phyloP scores from a whole-genome alignment of 192 early-diverging fungal genomes.

The Powellomyces hirtus region DNA sequence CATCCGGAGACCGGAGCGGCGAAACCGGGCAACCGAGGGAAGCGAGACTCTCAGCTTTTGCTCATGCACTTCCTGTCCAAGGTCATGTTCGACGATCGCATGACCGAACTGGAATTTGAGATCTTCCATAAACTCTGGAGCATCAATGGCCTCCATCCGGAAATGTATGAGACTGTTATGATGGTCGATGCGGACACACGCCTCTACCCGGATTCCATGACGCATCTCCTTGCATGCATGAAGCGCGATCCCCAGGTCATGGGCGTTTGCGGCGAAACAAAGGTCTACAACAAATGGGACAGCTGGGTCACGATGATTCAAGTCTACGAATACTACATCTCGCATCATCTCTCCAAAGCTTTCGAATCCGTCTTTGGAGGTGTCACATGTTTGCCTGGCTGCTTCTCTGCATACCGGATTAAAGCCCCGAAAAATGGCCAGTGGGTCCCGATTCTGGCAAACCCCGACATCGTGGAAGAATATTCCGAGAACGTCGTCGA shows the following conservation, averaged over 20 bases:
- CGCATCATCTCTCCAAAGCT: constrained; percentile 90
- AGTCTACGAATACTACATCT: constrained; percentile 88
- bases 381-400: constrained; percentile 93
- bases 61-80: constrained; percentile 94
- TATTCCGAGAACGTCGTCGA: constrained; percentile 58
- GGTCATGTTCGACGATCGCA: constrained; percentile 82
- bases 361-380: constrained; percentile 97
- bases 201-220: constrained; percentile 45
- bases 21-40: constrained; percentile 73
- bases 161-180: constrained; percentile 57
- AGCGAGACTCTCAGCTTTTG: constrained; percentile 95
- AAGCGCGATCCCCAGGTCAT: constrained; percentile 81
- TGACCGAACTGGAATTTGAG: constrained; percentile 87
- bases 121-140: constrained; percentile 83
- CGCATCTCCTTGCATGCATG: constrained; percentile 57
- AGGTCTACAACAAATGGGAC: constrained; percentile 87
- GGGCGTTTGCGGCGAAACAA: constrained; percentile 93
- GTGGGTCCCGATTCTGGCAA: constrained; percentile 78
- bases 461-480: constrained; percentile 78
- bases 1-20: constrained; percentile 15
- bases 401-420: constrained; percentile 95
- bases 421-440: constrained; percentile 58
- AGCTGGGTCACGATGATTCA: constrained; percentile 92
- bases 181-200: constrained; percentile 91
- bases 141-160: constrained; percentile 79